Conservation (phyloP, 2,329 filamentous ascomycete species). For the Pyricularia sp. region DNA sequence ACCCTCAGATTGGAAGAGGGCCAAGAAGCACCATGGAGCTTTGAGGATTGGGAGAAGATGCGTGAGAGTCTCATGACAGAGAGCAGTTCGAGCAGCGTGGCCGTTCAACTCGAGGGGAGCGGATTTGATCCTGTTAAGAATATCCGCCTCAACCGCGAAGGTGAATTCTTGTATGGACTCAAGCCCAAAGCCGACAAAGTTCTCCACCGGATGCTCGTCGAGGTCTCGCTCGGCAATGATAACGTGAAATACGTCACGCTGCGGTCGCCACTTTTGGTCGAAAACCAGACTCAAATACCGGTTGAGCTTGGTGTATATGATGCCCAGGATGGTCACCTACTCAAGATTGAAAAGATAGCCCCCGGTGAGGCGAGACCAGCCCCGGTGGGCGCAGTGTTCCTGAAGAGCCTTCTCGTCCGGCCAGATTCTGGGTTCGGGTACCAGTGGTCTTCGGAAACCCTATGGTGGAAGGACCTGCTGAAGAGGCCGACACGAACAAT, state of each 20-base stretch:
- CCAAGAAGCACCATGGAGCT: constrained; percentile 88
- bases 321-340: constrained; percentile 72
- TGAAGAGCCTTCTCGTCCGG: constrained; percentile 79
- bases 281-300: constrained; percentile 95
- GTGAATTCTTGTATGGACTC: constrained; percentile 81
- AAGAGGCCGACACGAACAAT: constrained; percentile 78
- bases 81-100: constrained; percentile 64
- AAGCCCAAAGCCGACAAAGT: constrained; percentile 79
- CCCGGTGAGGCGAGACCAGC: constrained; percentile 85
- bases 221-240: constrained; percentile 82
- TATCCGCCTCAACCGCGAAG: constrained; percentile 87
- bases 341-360: constrained; percentile 96
- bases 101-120: constrained; percentile 80
- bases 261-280: constrained; percentile 80
- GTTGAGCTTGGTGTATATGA: constrained; percentile 91
- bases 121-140: constrained; percentile 87
- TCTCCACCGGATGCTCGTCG: constrained; percentile 82
- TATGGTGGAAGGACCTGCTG: constrained; percentile 90
- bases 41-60: constrained; percentile 94
- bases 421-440: constrained; percentile 97
- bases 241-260: constrained; percentile 98
- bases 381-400: constrained; percentile 82
- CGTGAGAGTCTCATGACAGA: constrained; percentile 86
- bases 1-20: constrained; percentile 76
- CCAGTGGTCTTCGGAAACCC: constrained; percentile 79